These are phyloP conservation scores for Orbilia javanica DNA, from an alignment of 2,329 filamentous ascomycete species.

Conservation along the genomic window DNA sequence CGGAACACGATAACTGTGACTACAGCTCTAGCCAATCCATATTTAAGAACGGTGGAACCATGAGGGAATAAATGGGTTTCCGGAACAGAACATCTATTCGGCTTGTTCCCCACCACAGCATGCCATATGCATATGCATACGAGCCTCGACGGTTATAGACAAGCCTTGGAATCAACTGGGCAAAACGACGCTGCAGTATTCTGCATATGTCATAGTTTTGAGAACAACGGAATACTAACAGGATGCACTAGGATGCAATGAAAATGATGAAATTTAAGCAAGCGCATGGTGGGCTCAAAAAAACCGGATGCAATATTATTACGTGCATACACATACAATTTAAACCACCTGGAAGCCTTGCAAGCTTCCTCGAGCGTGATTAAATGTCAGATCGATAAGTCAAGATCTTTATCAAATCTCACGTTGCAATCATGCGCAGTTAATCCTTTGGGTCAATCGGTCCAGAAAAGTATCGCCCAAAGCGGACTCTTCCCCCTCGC, in stretches of 20 bases:
- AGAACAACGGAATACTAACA: neutral
- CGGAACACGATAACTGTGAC: neutral
- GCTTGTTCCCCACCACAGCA: neutral
- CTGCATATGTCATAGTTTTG: neutral
- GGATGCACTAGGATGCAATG: neutral
- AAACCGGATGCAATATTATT: constrained; percentile 7
- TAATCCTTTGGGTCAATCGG: constrained; percentile 2
- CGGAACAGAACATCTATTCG: neutral
- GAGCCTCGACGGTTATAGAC: neutral
- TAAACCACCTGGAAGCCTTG: constrained; percentile 4
- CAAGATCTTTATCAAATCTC: constrained; percentile 13
- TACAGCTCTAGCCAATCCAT: neutral
- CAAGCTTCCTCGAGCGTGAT: neutral
- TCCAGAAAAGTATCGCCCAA: constrained; percentile 10
- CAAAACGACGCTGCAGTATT: neutral
- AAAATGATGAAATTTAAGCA: neutral
- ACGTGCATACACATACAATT: constrained; percentile 4
- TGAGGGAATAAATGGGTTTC: constrained; percentile 13
- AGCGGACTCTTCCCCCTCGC: neutral
- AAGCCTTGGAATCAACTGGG: neutral
- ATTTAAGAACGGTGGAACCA: neutral
- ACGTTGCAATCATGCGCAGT: neutral
- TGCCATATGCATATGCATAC: neutral
- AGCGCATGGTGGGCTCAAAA: neutral
- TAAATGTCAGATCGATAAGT: neutral